phyloP scores from a whole-genome alignment of 1,139 yeast genomes.

The Groenewaldozyma auringiensis region DNA sequence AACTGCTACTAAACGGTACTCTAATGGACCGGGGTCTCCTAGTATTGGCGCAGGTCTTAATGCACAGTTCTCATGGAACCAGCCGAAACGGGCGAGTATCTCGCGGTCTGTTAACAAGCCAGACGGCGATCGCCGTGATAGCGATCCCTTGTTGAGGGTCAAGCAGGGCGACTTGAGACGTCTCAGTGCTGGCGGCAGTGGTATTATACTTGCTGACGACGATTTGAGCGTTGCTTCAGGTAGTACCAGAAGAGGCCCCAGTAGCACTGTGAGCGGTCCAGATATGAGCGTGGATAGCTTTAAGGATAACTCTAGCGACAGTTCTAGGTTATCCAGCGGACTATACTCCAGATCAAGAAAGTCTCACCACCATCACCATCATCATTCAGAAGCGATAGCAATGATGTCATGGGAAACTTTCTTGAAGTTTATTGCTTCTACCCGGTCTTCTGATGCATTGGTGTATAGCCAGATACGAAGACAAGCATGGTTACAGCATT shows the following conservation, averaged over 20 bases:
- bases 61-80: background rate
- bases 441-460: conserved; percentile 26
- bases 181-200: background rate
- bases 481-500: conserved; percentile 29
- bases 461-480: conserved; percentile 28
- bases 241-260: background rate
- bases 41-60: background rate
- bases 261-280: conserved; percentile 1
- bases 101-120: background rate
- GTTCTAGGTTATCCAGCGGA: background rate
- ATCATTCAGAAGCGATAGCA: background rate
- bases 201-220: background rate
- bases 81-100: background rate
- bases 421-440: conserved; percentile 21
- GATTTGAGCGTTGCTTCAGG: too few species aligned
- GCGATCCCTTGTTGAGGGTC: background rate
- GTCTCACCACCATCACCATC: background rate
- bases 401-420: conserved; percentile 20
- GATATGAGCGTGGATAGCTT: background rate
- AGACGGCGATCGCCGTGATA: background rate
- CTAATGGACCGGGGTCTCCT: background rate
- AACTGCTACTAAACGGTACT: background rate
- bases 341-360: background rate
- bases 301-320: background rate
- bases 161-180: background rate